Evolutionary conservation across 768 basidiomycete species (phyloP).

Genomic region (Suillus paluster): DNA sequence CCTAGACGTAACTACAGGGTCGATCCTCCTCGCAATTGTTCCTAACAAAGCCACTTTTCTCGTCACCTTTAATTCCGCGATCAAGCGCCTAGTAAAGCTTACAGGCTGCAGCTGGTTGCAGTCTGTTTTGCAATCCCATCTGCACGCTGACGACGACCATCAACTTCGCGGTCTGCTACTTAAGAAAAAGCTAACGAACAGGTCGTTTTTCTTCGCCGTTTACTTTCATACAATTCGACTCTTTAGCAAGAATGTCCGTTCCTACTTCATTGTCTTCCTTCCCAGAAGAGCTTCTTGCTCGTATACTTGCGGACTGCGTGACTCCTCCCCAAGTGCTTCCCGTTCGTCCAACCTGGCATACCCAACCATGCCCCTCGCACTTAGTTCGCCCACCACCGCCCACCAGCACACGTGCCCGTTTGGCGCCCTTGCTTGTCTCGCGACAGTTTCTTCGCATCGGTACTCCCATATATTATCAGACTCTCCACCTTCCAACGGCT

Average conservation of each 20-base stretch:
- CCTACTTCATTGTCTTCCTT: slow-evolving; percentile 30
- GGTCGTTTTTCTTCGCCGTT: neutral
- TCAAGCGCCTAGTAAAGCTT: neutral
- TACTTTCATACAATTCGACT: neutral
- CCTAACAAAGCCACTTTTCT: no score
- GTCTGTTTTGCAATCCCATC: neutral
- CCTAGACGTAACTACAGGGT: no score
- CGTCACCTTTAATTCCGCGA: neutral
- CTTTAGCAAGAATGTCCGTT: neutral
- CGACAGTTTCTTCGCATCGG: slow-evolving; percentile 58
- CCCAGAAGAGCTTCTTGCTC: slow-evolving; percentile 51
- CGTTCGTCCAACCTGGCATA: slow-evolving; percentile 29
- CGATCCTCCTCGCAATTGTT: no score
- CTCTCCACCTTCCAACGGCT: slow-evolving; percentile 47
- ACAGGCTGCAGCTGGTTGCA: neutral
- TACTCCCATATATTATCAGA: slow-evolving; percentile 60
- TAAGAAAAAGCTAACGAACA: neutral
- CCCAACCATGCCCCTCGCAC: slow-evolving; percentile 17
- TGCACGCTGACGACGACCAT: neutral
- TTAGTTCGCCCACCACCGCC: slow-evolving; percentile 12
- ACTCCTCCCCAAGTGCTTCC: slow-evolving; percentile 22
- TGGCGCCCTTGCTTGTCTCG: slow-evolving; percentile 55
- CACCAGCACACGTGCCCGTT: slow-evolving; percentile 22
- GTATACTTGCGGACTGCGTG: slow-evolving; percentile 44
- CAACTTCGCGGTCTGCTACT: neutral